Percentiles rank a stretch among this genome's conserved stretches.
Evolutionary conservation across 805 yeast species (phyloP).

Genomic region (Metschnikowia chrysomelidarum): DNA sequence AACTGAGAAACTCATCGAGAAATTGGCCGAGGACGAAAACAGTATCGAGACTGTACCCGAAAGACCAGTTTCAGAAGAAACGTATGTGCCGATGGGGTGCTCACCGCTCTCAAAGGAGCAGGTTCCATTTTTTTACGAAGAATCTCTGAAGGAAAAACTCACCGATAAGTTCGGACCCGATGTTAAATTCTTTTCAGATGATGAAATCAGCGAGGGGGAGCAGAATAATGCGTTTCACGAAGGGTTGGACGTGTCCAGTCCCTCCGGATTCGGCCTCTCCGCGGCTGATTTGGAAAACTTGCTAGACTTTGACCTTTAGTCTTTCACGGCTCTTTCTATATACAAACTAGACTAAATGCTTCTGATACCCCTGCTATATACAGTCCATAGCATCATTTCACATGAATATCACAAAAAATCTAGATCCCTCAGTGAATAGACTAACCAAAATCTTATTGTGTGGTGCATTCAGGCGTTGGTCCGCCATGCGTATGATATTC

Average conservation of each 20-base stretch:
- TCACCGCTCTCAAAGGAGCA: slow-evolving; percentile 29
- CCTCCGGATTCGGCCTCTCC: slow-evolving; percentile 29
- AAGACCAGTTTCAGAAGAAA: slow-evolving; percentile 21
- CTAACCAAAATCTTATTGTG: slow-evolving; percentile 25
- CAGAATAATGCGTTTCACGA: slow-evolving; percentile 7
- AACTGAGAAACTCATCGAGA: slow-evolving; percentile 17
- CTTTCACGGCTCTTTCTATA: slow-evolving; percentile 6
- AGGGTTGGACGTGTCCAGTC: slow-evolving; percentile 11
- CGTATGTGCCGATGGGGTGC: slow-evolving; percentile 11
- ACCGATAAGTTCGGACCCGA: slow-evolving; percentile 17
- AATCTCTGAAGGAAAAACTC: slow-evolving; percentile 20
- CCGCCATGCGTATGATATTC: slow-evolving; percentile 18
- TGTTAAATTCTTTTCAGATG: slow-evolving; percentile 22
- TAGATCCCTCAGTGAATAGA: too few species aligned
- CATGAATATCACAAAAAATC: too few species aligned
- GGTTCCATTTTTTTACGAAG: slow-evolving; percentile 23
- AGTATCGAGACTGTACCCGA: slow-evolving; percentile 52
- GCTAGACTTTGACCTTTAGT: slow-evolving; percentile 28
- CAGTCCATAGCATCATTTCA: too few species aligned
- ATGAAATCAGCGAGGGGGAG: slow-evolving; percentile 9
- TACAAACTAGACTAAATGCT: too few species aligned
- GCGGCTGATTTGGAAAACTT: slow-evolving; percentile 34
- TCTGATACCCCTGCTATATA: slow-evolving; percentile 6
- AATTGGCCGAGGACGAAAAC: slow-evolving; percentile 29
- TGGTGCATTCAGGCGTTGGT: slow-evolving; percentile 34